Evolutionary conservation across 1,284 basidiomycete species (phyloP), one percentile per base, ranked within the genome.

Genomic region (Sanguinoderma infundibulare): DNA sequence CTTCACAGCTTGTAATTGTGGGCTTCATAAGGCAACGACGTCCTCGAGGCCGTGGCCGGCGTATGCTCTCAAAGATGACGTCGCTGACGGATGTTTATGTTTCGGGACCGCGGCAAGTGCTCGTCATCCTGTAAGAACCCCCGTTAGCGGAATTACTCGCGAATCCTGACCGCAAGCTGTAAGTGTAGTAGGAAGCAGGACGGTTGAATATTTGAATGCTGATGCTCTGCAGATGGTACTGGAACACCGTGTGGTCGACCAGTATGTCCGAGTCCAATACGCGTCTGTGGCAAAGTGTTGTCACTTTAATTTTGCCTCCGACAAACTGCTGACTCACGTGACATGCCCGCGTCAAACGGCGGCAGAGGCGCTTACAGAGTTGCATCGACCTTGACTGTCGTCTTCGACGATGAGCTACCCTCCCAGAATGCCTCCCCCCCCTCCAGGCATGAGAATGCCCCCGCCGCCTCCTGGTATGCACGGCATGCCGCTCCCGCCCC

Each of bases 381-480:
- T 57, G 39, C 12, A 26, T 38, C 49, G 54, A 63, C 22, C 51
- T 64, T 66, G 62, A 64, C 62, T 67, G 59, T 66, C 64, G 61
- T 60, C 69, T 66, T 62, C 71, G 66, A 74, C 69, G 63, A 74
- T 74, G 72, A 73, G 70, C 69, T 74, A 70, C 65, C 70, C 72
- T 65, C 72, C 71, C 53, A 69, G 72, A 69, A 72, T 72, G 71
- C 70, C 72, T 39, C 67, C 68, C 46, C 69, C 69, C 35, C 70
- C 88, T 49, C 88, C 87, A 63, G 87, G 88, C 62, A 79, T 89
- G 81, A 83, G 86, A 44, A 67, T 70, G 61, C 64, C 66, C 10
- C 65, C 64, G 28, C 74, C 77, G 9, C 87, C 87, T 42, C 87
- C 87, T 62, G 86, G 86, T 53, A 77, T 87, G 79, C 85, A 84